phyloP scores from a whole-genome alignment of 148 eudicot species.

The Fagopyrum esculentum region DNA sequence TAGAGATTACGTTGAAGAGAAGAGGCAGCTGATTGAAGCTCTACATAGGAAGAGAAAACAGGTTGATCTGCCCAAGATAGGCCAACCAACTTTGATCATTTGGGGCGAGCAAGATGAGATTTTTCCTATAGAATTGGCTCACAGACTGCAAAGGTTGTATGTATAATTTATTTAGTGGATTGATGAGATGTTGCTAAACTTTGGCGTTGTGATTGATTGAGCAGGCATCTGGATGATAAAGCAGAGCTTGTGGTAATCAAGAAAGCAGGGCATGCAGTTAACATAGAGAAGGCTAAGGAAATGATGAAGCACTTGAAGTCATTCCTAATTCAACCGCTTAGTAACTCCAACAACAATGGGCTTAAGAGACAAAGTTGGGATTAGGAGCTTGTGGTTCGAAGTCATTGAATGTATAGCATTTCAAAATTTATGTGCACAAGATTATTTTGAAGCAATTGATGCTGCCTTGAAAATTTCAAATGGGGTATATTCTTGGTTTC shows the following conservation, averaged over 20 bases:
- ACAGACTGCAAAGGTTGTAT: constrained; percentile 57
- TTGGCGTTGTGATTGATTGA: neutral
- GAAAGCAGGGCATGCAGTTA: constrained; percentile 77
- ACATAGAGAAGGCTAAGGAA: constrained; percentile 65
- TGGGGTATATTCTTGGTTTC: too few species aligned
- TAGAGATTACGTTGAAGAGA: constrained; percentile 46
- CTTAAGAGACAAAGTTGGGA: neutral
- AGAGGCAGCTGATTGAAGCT: constrained; percentile 54
- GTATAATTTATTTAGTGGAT: too few species aligned
- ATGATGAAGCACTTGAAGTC: constrained; percentile 54
- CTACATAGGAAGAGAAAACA: constrained; percentile 62
- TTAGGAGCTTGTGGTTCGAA: neutral
- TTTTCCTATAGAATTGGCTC: constrained; percentile 76
- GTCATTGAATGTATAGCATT: neutral
- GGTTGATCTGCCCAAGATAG: constrained; percentile 72
- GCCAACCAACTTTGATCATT: constrained; percentile 65
- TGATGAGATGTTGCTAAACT: neutral
- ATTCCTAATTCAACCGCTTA: constrained; percentile 30
- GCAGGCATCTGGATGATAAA: constrained; percentile 60
- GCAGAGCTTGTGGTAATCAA: constrained; percentile 58
- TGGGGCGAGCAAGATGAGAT: constrained; percentile 89
- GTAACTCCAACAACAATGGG: neutral
- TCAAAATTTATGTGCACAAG: too few species aligned
- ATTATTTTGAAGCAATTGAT: too few species aligned
- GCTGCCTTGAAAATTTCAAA: too few species aligned